A percentile compares a stretch with the other conserved stretches of the same genome.
These are phyloP conservation scores for Calonectria hawksworthii DNA, from an alignment of 2,329 filamentous ascomycete genomes.

Conservation along the genomic window DNA sequence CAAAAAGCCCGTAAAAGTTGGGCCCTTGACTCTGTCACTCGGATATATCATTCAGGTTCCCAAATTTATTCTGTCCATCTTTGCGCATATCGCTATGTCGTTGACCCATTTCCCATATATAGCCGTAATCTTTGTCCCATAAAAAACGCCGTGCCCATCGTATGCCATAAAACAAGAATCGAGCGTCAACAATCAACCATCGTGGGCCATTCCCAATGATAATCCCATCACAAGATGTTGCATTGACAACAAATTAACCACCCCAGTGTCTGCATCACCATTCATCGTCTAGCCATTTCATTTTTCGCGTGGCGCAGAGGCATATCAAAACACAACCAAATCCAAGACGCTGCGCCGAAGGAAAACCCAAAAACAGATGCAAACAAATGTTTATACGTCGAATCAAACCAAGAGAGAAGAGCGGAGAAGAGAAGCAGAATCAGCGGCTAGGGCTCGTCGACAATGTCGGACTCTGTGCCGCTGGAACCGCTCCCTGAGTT, in stretches of 20 bases:
- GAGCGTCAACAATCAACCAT: neutral
- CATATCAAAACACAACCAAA: neutral
- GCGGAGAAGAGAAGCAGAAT: neutral
- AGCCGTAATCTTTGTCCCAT: neutral
- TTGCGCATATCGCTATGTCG: conserved; percentile 16
- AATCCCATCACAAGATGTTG: neutral
- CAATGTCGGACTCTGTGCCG: conserved; percentile 42
- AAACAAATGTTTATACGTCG: conserved; percentile 2
- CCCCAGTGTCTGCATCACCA: neutral
- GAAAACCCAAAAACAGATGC: neutral
- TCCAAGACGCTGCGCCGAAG: neutral
- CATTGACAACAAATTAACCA: conserved; percentile 23
- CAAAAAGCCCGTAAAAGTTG: neutral
- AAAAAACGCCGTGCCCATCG: conserved; percentile 10
- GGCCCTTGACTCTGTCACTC: neutral
- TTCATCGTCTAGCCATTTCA: conserved; percentile 1
- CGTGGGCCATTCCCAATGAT: too few relatives aligned
- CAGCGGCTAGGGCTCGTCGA: conserved; percentile 28
- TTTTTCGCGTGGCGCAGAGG: neutral
- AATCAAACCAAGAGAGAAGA: neutral
- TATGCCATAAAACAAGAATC: neutral
- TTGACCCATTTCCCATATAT: conserved; percentile 7
- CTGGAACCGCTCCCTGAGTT: conserved; percentile 50
- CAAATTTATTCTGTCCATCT: conserved; percentile 5
- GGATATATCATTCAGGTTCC: neutral